Conservation (phyloP, 495 filamentous ascomycete species). For the Penicillium robsamsonii region DNA sequence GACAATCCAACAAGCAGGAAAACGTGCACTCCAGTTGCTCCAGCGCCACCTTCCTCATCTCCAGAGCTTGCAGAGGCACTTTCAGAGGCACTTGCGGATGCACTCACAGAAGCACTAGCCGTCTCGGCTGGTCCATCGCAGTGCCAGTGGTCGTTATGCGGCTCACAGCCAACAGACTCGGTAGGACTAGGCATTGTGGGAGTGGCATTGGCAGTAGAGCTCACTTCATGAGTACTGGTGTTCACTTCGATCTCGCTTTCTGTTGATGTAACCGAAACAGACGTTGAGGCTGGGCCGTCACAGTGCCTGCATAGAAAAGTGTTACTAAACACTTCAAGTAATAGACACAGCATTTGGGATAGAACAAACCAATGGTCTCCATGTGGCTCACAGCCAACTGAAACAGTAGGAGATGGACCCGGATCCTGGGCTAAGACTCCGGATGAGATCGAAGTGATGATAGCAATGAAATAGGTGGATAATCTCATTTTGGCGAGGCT, state of each 20-base stretch:
- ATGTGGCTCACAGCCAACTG: conserved; percentile 33
- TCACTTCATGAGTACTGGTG: background rate
- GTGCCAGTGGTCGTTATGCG: conserved; percentile 33
- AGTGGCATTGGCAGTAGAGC: conserved; percentile 5
- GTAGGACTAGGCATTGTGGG: conserved; percentile 24
- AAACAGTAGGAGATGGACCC: conserved; percentile 31
- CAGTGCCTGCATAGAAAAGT: background rate
- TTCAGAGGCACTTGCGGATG: background rate
- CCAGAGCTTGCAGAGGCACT: background rate
- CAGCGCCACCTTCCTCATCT: background rate
- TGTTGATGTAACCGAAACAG: conserved; percentile 8
- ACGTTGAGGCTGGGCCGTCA: conserved; percentile 22
- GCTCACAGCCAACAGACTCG: conserved; percentile 28
- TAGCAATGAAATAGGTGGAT: conserved; percentile 10
- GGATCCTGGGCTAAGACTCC: conserved; percentile 17
- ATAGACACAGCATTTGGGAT: background rate
- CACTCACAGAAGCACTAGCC: background rate
- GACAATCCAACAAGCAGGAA: conserved; percentile 4
- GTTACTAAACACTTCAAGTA: background rate
- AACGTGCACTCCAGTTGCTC: background rate
- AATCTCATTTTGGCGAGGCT: background rate
- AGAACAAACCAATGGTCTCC: conserved; percentile 32
- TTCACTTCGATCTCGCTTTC: background rate
- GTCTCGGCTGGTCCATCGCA: conserved; percentile 28
- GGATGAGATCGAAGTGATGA: conserved; percentile 19